Evolutionary conservation across 805 yeast genomes (phyloP).

Genomic region (Metschnikowia hibisci): DNA sequence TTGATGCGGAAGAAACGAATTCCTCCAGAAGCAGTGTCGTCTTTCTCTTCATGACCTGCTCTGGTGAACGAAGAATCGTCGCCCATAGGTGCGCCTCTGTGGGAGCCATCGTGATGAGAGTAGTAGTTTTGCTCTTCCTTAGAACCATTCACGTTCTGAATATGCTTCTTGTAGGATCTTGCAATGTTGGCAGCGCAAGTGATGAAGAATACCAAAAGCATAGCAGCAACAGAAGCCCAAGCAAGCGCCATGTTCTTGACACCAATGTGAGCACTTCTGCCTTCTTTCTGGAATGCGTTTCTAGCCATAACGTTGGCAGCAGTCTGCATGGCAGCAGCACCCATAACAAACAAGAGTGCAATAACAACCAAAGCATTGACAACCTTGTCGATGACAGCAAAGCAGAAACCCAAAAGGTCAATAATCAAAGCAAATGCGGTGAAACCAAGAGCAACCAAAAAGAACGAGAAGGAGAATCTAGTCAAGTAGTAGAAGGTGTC

Average conservation of each 20-base stretch:
- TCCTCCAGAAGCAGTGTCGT: constrained; percentile 48
- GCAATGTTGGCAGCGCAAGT: constrained; percentile 49
- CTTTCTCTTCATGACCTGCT: constrained; percentile 30
- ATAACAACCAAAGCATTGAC: constrained; percentile 48
- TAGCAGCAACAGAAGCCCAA: constrained; percentile 65
- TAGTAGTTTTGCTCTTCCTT: constrained; percentile 19
- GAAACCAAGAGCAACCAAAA: constrained; percentile 57
- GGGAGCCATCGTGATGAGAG: constrained; percentile 11
- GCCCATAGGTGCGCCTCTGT: constrained; percentile 27
- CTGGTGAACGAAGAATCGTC: constrained; percentile 44
- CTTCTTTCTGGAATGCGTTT: constrained; percentile 55
- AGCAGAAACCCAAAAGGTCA: constrained; percentile 53
- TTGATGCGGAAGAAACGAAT: constrained; percentile 75
- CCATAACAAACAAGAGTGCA: constrained; percentile 52
- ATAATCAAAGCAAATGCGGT: constrained; percentile 58
- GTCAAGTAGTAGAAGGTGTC: constrained; percentile 59
- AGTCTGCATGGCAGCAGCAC: constrained; percentile 68
- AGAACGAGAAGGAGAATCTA: constrained; percentile 62
- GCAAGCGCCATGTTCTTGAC: constrained; percentile 55
- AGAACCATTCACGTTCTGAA: constrained; percentile 32
- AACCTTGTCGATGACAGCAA: constrained; percentile 51
- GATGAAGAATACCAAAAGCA: constrained; percentile 48
- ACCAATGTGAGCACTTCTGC: constrained; percentile 48
- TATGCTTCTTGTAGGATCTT: constrained; percentile 50
- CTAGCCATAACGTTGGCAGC: constrained; percentile 75